Base-by-base conservation (phyloP, 129 eudicot genomes). In the Artemisia tridentata region DNA sequence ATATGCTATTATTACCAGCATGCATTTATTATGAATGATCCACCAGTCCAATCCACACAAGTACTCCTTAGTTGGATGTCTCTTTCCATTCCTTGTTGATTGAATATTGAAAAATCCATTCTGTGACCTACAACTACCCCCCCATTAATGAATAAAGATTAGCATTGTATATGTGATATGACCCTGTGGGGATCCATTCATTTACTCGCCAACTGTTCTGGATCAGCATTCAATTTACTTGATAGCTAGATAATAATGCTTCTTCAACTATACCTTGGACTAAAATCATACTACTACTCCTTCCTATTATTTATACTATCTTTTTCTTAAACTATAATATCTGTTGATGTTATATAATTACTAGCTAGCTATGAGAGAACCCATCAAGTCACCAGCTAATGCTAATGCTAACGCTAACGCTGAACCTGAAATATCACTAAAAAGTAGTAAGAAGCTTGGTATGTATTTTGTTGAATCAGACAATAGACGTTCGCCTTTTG, bases 381-480 rank as follows among this genome's bases (percentile, higher is more conserved):
- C 45, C 45, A 76, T 83, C 68, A 84, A 86, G 82, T 81, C 89
- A 12, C 87, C 91, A 23, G 45, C 2, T 67, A 73, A 76, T 65
- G 86, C 67, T 45, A 10, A 8, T 19, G 49, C 34, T 3, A 56
- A 47, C 2, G 49, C 34, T 3, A 56, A 47, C 2, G 63, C 31
- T 31, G 51, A 69, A 21, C 56, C 82, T 12, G 27, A 45, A 11
- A 41, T 12, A 20, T 12, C 68, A 55, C 63, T 20, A 2, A 75
- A 64, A 14, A 64, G 34, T 60, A 57, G 61, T 46, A 88, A 88
- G 72, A 84, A 85, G 71, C 82, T 92, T 7, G 84, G 91, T 9
- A 21, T 79, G 61, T 83, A 84, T 69, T 88, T 88, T 60, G 64
- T 86, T 17, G 96, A 88, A 69, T 92, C 98, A 2, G 98, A 92